phyloP scores from a whole-genome alignment of 1,139 yeast species.

The Taiozyma sp. region DNA sequence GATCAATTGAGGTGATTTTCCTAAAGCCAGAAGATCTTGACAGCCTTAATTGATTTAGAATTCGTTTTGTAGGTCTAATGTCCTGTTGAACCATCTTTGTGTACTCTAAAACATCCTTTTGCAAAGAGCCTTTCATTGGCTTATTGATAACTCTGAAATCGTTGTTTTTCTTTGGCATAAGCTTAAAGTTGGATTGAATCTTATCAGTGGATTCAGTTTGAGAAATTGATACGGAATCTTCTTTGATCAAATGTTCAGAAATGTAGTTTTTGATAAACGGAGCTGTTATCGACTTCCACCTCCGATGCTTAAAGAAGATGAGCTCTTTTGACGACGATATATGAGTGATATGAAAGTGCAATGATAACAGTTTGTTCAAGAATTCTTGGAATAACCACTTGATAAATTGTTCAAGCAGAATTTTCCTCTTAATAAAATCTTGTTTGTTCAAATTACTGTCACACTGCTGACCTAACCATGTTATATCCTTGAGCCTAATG shows the following conservation, averaged over 20 bases:
- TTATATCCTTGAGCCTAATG: constrained; percentile 35
- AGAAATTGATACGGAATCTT: constrained; percentile 1
- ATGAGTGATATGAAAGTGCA: constrained; percentile 67
- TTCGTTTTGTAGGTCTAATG: constrained; percentile 35
- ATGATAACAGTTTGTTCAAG: constrained; percentile 41
- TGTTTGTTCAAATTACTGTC: constrained; percentile 29
- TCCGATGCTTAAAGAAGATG: constrained; percentile 50
- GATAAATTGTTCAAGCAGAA: constrained; percentile 38
- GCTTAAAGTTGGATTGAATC: constrained; percentile 34
- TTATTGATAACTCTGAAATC: constrained; percentile 58
- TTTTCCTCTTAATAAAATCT: constrained; percentile 31
- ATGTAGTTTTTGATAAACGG: constrained; percentile 11
- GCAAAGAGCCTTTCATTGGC: constrained; percentile 34
- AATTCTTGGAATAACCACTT: constrained; percentile 53
- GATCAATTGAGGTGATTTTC: constrained; percentile 28
- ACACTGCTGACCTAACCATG: constrained; percentile 40
- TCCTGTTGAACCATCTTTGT: constrained; percentile 23
- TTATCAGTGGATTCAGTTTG: constrained; percentile 3
- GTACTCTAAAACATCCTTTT: constrained; percentile 22
- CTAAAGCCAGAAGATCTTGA: constrained; percentile 19
- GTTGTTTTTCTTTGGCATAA: constrained; percentile 49
- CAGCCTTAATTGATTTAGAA: constrained; percentile 26
- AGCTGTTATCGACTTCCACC: constrained; percentile 47
- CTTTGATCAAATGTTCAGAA: constrained; percentile 3
- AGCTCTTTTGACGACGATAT: constrained; percentile 36